Conservation (phyloP, 108 stramenopile genomes). For the Nitzschia sp. region DNA sequence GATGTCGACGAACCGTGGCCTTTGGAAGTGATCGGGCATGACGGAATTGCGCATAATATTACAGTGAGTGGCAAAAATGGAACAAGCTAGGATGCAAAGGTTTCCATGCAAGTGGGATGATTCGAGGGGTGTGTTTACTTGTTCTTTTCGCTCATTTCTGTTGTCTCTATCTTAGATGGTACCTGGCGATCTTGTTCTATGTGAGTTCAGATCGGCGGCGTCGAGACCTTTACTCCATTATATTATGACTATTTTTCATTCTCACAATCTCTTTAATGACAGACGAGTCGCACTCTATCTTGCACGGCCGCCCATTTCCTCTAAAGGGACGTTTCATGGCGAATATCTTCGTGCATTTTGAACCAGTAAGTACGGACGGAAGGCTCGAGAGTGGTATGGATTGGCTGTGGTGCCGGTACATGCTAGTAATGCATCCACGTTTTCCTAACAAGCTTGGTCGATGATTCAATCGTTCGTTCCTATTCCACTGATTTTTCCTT, state of each 20-base stretch:
- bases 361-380: neutral
- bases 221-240: neutral
- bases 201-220: neutral
- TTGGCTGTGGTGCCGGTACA: too few relatives aligned
- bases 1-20: slow-evolving; percentile 94
- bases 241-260: neutral
- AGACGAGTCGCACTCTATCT: slow-evolving; percentile 66
- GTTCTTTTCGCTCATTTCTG: neutral
- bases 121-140: too few relatives aligned
- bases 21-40: slow-evolving; percentile 90
- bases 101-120: too few relatives aligned
- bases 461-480: too few relatives aligned
- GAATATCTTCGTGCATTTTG: slow-evolving; percentile 75
- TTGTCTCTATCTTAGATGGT: slow-evolving; percentile 41
- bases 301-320: slow-evolving; percentile 62
- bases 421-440: too few relatives aligned
- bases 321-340: slow-evolving; percentile 70
- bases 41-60: slow-evolving; percentile 83
- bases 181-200: slow-evolving; percentile 89
- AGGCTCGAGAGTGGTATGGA: too few relatives aligned
- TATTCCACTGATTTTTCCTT: too few relatives aligned
- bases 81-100: neutral
- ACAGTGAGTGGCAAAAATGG: slow-evolving; percentile 29
- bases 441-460: too few relatives aligned
- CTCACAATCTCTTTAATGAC: neutral